phyloP scores from a whole-genome alignment of 2,329 filamentous ascomycete species.

The Colletotrichum zoysiae region DNA sequence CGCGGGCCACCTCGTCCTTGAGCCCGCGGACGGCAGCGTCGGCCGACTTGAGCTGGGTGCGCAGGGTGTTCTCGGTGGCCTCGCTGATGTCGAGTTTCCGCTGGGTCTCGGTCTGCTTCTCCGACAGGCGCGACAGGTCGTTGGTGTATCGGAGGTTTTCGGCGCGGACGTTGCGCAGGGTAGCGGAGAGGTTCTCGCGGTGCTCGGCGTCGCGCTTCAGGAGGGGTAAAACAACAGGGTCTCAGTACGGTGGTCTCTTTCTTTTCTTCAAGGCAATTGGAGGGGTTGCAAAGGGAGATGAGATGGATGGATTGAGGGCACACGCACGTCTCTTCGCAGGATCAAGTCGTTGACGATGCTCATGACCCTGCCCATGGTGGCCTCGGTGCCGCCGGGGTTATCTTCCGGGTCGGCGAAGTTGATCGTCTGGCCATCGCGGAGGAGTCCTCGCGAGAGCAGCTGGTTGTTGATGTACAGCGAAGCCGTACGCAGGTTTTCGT shows the following conservation, averaged over 20 bases:
- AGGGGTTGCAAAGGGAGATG: neutral
- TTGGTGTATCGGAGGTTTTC: constrained; percentile 80
- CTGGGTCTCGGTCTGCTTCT: constrained; percentile 66
- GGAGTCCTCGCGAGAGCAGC: constrained; percentile 73
- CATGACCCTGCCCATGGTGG: constrained; percentile 88
- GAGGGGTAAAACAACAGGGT: constrained; percentile 14
- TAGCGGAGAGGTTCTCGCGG: constrained; percentile 83
- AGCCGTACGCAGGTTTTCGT: constrained; percentile 73
- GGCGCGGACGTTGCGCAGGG: constrained; percentile 80
- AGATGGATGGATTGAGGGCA: constrained; percentile 24
- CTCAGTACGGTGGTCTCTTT: constrained; percentile 19
- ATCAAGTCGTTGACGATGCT: constrained; percentile 95
- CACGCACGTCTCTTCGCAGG: constrained; percentile 84
- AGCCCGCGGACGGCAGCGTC: constrained; percentile 81
- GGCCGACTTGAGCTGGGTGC: constrained; percentile 77
- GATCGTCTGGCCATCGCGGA: constrained; percentile 78
- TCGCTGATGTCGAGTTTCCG: constrained; percentile 70
- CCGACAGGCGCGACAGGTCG: constrained; percentile 72
- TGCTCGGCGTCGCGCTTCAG: constrained; percentile 89
- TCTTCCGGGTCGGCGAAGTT: constrained; percentile 83
- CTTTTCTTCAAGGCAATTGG: neutral
- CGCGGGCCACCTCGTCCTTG: constrained; percentile 84
- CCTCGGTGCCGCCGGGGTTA: constrained; percentile 70
- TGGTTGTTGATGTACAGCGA: constrained; percentile 82
- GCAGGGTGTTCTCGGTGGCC: constrained; percentile 77